These are phyloP conservation scores for Cynara cardunculus DNA, from an alignment of 129 eudicot species.

Conservation along the genomic window DNA sequence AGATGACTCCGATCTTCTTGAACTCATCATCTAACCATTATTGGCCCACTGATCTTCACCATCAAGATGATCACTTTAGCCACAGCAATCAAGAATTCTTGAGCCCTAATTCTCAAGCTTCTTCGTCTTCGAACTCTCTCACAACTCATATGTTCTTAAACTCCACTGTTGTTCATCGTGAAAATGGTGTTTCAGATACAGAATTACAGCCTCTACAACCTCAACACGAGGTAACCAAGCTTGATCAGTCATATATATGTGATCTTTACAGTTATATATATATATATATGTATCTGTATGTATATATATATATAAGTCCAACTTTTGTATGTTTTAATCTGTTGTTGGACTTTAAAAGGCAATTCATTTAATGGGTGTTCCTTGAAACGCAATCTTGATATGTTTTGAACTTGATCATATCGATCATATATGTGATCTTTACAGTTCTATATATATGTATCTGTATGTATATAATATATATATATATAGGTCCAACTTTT, in stretches of 20 bases:
- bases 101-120: slow-evolving; percentile 34
- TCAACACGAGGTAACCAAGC: slow-evolving; percentile 32
- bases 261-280: background rate
- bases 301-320: background rate
- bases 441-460: background rate
- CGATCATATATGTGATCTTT: background rate
- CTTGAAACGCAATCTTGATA: background rate
- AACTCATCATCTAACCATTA: slow-evolving; percentile 30
- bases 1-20: slow-evolving; percentile 40
- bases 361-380: background rate
- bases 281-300: background rate
- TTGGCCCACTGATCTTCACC: slow-evolving; percentile 33
- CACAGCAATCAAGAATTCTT: slow-evolving; percentile 28
- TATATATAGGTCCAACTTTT: background rate
- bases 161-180: slow-evolving; percentile 35
- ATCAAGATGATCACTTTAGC: slow-evolving; percentile 31
- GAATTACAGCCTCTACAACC: slow-evolving; percentile 27
- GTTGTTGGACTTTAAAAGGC: background rate
- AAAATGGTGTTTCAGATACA: slow-evolving; percentile 18
- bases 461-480: background rate
- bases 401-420: too few species aligned
- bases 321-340: background rate
- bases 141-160: slow-evolving; percentile 40
- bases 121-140: slow-evolving; percentile 42
- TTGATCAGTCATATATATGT: background rate